Conservation (phyloP, 176 grass and related monocot species). For the Cenchrus fungigraminus region DNA sequence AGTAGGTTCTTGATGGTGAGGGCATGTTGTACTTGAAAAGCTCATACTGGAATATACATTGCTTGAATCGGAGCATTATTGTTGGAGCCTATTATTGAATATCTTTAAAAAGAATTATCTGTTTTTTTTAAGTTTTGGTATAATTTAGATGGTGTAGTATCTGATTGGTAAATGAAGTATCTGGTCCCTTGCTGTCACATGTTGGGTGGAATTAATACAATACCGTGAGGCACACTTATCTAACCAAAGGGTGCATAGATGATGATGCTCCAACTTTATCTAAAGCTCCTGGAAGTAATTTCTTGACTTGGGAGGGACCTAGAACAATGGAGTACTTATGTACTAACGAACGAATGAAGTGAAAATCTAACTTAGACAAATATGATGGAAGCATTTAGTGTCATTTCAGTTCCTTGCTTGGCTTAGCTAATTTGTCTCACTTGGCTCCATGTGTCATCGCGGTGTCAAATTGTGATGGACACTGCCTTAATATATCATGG, state of each 20-base stretch:
- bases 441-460: background rate
- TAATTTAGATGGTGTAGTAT: too few species aligned
- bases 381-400: too few species aligned
- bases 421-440: background rate
- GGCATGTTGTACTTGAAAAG: background rate
- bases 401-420: too few species aligned
- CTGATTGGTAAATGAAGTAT: background rate
- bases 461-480: background rate
- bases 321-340: background rate
- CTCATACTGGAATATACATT: slow-evolving; percentile 13
- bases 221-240: background rate
- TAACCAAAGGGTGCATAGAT: background rate
- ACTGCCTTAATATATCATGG: background rate
- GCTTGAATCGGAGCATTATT: background rate
- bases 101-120: background rate
- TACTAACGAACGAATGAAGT: too few species aligned
- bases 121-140: too few species aligned
- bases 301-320: background rate
- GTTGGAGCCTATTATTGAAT: background rate
- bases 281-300: slow-evolving; percentile 2
- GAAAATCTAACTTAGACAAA: too few species aligned
- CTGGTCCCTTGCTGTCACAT: background rate
- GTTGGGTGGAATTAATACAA: background rate
- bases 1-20: background rate
- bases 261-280: background rate